Conservation (phyloP, 257 asterid species). For the Solanum ossicruentum region DNA sequence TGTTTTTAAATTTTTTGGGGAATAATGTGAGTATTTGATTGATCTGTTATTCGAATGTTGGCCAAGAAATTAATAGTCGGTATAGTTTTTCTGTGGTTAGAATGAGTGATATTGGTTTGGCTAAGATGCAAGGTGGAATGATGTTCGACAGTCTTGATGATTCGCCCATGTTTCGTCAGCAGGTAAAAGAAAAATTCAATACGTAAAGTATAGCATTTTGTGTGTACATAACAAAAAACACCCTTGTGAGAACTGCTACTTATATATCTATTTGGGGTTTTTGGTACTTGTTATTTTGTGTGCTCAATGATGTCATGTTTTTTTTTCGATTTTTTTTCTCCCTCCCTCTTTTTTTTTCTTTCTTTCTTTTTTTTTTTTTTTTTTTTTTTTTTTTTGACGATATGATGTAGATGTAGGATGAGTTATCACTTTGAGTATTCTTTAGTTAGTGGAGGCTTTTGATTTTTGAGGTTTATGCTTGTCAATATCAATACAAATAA, state of each 20-base stretch:
- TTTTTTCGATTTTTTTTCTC: background rate
- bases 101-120: background rate
- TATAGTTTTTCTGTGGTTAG: background rate
- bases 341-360: no score
- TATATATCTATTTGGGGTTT: background rate
- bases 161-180: conserved; percentile 97
- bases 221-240: background rate
- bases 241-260: background rate
- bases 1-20: background rate
- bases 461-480: background rate
- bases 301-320: background rate
- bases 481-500: background rate
- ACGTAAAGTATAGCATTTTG: background rate
- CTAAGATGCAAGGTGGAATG: conserved; percentile 50
- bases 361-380: no score
- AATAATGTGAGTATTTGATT: no score
- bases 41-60: background rate
- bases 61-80: background rate
- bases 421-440: background rate
- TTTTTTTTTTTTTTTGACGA: background rate
- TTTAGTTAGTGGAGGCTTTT: background rate
- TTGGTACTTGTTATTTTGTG: background rate
- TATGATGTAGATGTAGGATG: background rate
- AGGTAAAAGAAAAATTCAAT: conserved; percentile 27
- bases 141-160: conserved; percentile 67